Evolutionary conservation across 805 yeast species (phyloP).

Genomic region (Starmerella sp.): DNA sequence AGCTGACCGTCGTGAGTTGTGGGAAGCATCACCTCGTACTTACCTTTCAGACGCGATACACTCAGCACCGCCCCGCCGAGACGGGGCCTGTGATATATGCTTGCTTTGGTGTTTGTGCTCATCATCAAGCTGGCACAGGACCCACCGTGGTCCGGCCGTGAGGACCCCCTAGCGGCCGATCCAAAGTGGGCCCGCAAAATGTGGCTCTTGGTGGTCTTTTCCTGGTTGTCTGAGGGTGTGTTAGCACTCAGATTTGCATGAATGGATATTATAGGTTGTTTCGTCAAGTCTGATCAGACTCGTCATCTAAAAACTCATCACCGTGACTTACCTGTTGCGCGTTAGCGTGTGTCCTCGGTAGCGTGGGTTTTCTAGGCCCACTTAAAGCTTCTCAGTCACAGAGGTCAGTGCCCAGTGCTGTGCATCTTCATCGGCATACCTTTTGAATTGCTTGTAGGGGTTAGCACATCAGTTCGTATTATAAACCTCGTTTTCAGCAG

Average conservation of each 20-base stretch:
- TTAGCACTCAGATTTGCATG: conserved; percentile 71
- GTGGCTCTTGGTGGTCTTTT: neutral
- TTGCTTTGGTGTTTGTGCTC: conserved; percentile 71
- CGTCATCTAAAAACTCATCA: conserved; percentile 79
- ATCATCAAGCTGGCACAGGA: conserved; percentile 35
- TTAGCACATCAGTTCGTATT: conserved; percentile 23
- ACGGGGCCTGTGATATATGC: conserved; percentile 89
- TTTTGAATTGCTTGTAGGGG: conserved; percentile 4
- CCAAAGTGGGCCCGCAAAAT: neutral
- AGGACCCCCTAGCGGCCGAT: conserved; percentile 10
- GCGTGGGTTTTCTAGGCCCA: conserved; percentile 98
- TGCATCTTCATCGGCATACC: conserved; percentile 55
- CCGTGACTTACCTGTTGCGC: conserved; percentile 23
- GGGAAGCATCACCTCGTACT: conserved; percentile 42
- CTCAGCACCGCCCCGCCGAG: conserved; percentile 38
- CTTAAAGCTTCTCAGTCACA: conserved; percentile 91
- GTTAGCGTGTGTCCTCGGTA: conserved; percentile 46
- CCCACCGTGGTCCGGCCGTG: conserved; percentile 6
- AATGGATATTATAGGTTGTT: conserved; percentile 66
- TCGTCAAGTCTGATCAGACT: conserved; percentile 98
- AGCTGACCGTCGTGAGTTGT: conserved; percentile 58
- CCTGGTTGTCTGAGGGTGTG: conserved; percentile 4
- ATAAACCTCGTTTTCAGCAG: conserved; percentile 57
- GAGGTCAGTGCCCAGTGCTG: conserved; percentile 98
- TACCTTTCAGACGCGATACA: conserved; percentile 45